A percentile compares a stretch with the other conserved stretches of the same genome.
Conservation (phyloP, 306 rosid species). For the Rosa persica region DNA sequence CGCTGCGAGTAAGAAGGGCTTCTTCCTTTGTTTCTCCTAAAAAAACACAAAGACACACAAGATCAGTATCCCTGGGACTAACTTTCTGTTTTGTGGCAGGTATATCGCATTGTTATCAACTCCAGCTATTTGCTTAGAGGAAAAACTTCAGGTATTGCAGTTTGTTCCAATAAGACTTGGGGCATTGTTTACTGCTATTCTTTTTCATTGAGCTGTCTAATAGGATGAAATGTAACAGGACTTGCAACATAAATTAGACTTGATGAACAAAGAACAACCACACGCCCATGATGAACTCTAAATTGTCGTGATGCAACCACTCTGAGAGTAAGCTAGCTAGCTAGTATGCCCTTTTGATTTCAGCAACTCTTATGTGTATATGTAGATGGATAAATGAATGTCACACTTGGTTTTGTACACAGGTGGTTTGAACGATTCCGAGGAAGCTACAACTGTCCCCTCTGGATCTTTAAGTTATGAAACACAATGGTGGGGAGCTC, state of each 20-base stretch:
- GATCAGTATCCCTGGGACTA: constrained; percentile 9
- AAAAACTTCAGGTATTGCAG: constrained; percentile 67
- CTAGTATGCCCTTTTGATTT: constrained; percentile 19
- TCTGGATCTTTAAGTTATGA: neutral
- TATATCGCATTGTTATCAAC: constrained; percentile 83
- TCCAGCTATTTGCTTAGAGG: constrained; percentile 77
- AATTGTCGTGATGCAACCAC: constrained; percentile 12
- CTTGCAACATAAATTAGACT: constrained; percentile 70
- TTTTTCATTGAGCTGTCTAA: constrained; percentile 21
- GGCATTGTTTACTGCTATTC: neutral
- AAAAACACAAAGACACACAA: neutral
- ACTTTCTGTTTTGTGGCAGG: constrained; percentile 45
- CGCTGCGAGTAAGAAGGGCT: constrained; percentile 84
- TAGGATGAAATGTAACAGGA: constrained; percentile 53
- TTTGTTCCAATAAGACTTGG: constrained; percentile 10
- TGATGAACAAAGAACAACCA: constrained; percentile 66
- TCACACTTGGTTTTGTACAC: constrained; percentile 23
- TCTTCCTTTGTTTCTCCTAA: constrained; percentile 20
- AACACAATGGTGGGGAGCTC: constrained; percentile 8
- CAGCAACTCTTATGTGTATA: constrained; percentile 2
- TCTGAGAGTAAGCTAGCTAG: constrained; percentile 33
- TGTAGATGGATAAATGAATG: constrained; percentile 19
- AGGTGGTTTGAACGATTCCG: constrained; percentile 36
- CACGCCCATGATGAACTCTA: constrained; percentile 76
- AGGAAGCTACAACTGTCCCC: constrained; percentile 14